phyloP scores from a whole-genome alignment of 1,139 yeast species.

The Magnusiomyces suaveolens region DNA sequence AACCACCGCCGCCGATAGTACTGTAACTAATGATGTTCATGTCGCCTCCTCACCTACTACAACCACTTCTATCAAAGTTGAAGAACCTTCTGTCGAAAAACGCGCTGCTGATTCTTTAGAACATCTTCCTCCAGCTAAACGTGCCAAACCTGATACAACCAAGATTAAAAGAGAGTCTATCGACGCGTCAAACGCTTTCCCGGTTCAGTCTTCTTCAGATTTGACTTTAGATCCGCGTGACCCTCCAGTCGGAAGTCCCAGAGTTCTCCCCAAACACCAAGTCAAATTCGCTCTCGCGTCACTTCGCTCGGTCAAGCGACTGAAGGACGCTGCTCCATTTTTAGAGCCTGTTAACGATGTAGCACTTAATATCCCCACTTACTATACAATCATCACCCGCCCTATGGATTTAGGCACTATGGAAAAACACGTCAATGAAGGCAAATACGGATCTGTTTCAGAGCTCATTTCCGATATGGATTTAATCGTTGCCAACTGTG shows the following conservation, averaged over 20 bases:
- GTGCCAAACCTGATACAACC: neutral
- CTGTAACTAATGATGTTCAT: neutral
- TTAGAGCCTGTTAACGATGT: constrained; percentile 81
- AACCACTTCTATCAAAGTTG: neutral
- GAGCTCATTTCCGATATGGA: constrained; percentile 76
- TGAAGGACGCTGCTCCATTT: constrained; percentile 90
- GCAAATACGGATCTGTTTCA: constrained; percentile 62
- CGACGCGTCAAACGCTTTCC: neutral
- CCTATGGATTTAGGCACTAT: constrained; percentile 95
- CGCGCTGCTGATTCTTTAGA: neutral
- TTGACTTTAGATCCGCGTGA: constrained; percentile 11
- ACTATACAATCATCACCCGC: constrained; percentile 67
- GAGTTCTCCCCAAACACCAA: constrained; percentile 80
- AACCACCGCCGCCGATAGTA: neutral
- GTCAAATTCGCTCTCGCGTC: constrained; percentile 44
- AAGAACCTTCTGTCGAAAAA: neutral
- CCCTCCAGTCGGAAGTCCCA: constrained; percentile 24
- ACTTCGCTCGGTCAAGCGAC: constrained; percentile 62
- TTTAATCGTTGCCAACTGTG: constrained; percentile 74
- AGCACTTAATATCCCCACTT: constrained; percentile 82
- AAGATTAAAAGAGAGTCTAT: neutral
- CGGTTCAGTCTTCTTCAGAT: neutral
- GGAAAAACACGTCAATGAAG: constrained; percentile 61
- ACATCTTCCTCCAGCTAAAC: neutral
- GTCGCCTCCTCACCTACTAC: neutral